Evolutionary conservation across 2,329 filamentous ascomycete species (phyloP), one percentile per base, ranked within the genome.

Genomic region (Trichoderma asperellum): DNA sequence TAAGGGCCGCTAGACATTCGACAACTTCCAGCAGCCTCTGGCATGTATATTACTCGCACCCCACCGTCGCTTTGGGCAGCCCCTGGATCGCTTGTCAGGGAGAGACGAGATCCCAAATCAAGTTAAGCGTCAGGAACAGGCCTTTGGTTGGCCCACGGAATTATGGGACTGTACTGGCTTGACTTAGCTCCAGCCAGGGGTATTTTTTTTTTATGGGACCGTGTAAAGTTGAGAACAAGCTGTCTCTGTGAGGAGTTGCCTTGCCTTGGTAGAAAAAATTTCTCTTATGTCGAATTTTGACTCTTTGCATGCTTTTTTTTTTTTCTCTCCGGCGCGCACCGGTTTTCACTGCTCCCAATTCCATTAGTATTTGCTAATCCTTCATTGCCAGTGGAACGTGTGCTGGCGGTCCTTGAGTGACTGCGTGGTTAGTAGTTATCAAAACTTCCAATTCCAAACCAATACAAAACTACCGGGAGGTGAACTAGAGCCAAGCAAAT

Each of bases 91-190:
- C 65, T 43, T 60, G 65, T 68, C 49, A 60, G 57, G 57, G 62
- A 55, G 40, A 34, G 57, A 55, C 43, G 24, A 16, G 27, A 49
- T 21, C 14, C 53, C 60, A 24, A 5, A 73, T 71, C 62, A 6
- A 76, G 79, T 64, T 74, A 79, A 80, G 81, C 76, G 75, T 72
- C 79, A 82, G 79, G 79, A 71, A 81, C 80, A 76, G 72, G 40
- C 21, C 37, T 73, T n/a, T 76, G 71, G 83, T 83, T 83, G 81
- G 82, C 57, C 55, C 76, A 77, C 79, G 77, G 78, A 79, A 37
- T 11, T 64, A n/a, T 47, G 61, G 60, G 49, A 43, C 43, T 2
- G 16, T 4, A n/a, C 61, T 56, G 61, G 40, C 40, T 43, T 43
- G 40, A 43, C 40, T 43, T 69, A 60, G 61, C 40, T 27, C 49